These are phyloP conservation scores for Pelargonium australe DNA, from an alignment of 441 rosid species.

Conservation along the genomic window DNA sequence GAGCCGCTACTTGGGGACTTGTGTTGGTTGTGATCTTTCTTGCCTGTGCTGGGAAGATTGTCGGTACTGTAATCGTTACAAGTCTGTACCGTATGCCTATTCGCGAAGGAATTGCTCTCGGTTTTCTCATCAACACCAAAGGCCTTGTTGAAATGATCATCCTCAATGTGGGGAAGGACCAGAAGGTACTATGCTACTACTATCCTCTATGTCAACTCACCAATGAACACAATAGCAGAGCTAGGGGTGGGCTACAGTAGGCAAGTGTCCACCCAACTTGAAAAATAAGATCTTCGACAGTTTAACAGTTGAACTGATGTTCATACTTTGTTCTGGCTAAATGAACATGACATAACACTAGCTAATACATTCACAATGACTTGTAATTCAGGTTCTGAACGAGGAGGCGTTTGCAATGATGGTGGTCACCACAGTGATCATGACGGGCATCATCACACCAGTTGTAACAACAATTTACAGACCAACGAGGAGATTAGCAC, in stretches of 20 bases:
- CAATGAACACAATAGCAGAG: too few relatives aligned
- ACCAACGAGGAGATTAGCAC: constrained; percentile 56
- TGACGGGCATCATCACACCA: constrained; percentile 75
- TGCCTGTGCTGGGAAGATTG: constrained; percentile 63
- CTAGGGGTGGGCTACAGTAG: too few relatives aligned
- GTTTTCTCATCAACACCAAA: constrained; percentile 86
- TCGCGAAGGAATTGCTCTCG: constrained; percentile 79
- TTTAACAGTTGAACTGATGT: too few relatives aligned
- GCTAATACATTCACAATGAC: too few relatives aligned
- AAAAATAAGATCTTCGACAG: too few relatives aligned
- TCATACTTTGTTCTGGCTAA: too few relatives aligned
- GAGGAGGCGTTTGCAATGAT: constrained; percentile 54
- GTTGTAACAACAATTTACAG: constrained; percentile 47
- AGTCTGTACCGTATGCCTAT: constrained; percentile 56
- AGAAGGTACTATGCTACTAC: constrained; percentile 37
- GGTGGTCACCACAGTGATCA: constrained; percentile 68
- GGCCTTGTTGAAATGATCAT: constrained; percentile 91
- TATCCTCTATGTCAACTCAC: too few relatives aligned
- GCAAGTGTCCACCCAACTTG: too few relatives aligned
- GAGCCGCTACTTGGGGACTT: constrained; percentile 40
- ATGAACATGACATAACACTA: too few relatives aligned
- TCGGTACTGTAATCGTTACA: constrained; percentile 55
- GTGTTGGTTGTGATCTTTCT: constrained; percentile 38
- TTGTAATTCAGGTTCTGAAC: too few relatives aligned
- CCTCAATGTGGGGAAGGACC: constrained; percentile 87